These are phyloP conservation scores for Parsonsia alboflavescens DNA, from an alignment of 257 asterid species.

Conservation along the genomic window DNA sequence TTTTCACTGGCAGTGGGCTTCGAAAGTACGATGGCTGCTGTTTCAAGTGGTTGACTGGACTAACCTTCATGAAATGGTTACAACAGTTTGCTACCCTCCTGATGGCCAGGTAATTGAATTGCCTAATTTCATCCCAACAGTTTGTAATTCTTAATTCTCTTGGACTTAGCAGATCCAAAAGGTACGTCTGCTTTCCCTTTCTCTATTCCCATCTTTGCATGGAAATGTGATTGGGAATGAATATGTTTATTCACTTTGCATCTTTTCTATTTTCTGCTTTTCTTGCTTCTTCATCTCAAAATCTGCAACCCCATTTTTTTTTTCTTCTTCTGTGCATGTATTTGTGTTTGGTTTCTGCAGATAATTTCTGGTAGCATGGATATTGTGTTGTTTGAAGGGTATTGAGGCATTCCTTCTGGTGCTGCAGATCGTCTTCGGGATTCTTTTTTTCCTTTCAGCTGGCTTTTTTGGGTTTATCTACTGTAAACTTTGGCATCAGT, in stretches of 20 bases:
- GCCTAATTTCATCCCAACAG: too few species aligned
- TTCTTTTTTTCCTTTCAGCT: slow-evolving; percentile 2
- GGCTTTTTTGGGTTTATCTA: slow-evolving; percentile 8
- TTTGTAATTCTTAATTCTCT: slow-evolving; percentile 56
- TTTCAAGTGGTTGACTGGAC: too few species aligned
- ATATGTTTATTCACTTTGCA: slow-evolving; percentile 6
- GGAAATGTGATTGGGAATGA: slow-evolving; percentile 12
- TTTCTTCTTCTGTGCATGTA: background rate
- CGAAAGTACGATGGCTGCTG: slow-evolving; percentile 96
- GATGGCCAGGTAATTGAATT: too few species aligned
- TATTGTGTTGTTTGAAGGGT: background rate
- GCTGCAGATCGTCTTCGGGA: background rate
- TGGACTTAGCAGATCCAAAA: slow-evolving; percentile 38
- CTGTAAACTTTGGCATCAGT: background rate
- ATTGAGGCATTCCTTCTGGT: slow-evolving; percentile 4
- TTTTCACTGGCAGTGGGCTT: slow-evolving; percentile 60
- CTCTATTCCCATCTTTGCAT: background rate
- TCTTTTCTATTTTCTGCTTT: slow-evolving; percentile 11
- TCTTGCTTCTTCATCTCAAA: slow-evolving; percentile 5
- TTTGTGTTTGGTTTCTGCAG: background rate
- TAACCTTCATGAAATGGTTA: too few species aligned
- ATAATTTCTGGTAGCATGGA: slow-evolving; percentile 4
- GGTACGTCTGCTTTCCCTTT: slow-evolving; percentile 37
- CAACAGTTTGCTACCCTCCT: too few species aligned
- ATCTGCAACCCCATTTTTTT: background rate